Percentiles rank a stretch among this genome's conserved stretches.
These are phyloP conservation scores for Colletotrichum cereale DNA, from an alignment of 2,329 filamentous ascomycete species.

Conservation along the genomic window DNA sequence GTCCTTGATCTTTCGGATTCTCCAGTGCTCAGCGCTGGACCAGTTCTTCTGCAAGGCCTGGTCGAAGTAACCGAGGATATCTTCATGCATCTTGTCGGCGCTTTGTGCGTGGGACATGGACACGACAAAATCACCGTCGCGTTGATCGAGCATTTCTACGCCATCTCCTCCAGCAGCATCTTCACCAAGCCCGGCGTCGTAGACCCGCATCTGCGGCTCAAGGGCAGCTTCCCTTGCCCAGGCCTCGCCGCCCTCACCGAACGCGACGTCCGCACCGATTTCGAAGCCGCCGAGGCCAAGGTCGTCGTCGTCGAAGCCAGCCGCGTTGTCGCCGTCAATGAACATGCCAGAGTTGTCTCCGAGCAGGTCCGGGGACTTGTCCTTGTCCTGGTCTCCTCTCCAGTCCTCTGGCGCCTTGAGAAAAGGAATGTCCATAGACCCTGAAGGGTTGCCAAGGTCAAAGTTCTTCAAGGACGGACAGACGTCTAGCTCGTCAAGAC, in stretches of 20 bases:
- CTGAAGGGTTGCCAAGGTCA: constrained; percentile 87
- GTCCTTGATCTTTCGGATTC: constrained; percentile 92
- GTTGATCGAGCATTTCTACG: constrained; percentile 70
- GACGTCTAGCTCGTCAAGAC: constrained; percentile 87
- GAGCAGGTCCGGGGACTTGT: constrained; percentile 64
- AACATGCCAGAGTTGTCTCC: constrained; percentile 83
- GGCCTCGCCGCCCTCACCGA: constrained; percentile 94
- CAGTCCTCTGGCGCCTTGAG: constrained; percentile 90
- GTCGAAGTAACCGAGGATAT: constrained; percentile 98
- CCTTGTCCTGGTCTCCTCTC: constrained; percentile 77
- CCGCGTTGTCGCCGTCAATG: constrained; percentile 86
- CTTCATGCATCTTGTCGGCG: constrained; percentile 82
- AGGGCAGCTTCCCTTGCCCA: constrained; percentile 93
- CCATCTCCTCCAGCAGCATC: constrained; percentile 66
- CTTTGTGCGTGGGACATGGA: constrained; percentile 75
- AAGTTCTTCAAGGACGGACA: constrained; percentile 96
- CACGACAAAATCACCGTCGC: constrained; percentile 80
- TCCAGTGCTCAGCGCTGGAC: constrained; percentile 98
- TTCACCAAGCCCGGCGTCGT: constrained; percentile 71
- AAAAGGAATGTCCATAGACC: constrained; percentile 90
- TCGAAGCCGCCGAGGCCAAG: constrained; percentile 79
- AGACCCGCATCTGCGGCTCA: constrained; percentile 87
- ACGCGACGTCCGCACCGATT: constrained; percentile 79
- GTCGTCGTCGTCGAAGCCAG: constrained; percentile 78
- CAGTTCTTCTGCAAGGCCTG: constrained; percentile 97